A percentile compares a stretch with the other conserved stretches of the same genome.
These are phyloP conservation scores for Daldinia vernicosa DNA, from an alignment of 495 filamentous ascomycete genomes.

Conservation along the genomic window DNA sequence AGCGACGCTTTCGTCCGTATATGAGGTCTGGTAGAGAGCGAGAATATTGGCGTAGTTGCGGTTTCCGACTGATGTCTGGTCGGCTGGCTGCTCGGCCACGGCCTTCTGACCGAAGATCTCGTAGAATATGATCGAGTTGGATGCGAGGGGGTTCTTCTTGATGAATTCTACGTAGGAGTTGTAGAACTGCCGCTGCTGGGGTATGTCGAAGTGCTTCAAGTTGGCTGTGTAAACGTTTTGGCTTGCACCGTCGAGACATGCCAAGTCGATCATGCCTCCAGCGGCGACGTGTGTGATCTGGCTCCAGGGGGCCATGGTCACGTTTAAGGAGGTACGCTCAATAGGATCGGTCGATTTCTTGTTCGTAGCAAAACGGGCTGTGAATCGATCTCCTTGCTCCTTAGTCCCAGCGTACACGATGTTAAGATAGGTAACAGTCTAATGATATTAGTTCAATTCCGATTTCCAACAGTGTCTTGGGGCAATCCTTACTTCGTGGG, in stretches of 20 bases:
- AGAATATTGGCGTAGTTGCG: slow-evolving; percentile 44
- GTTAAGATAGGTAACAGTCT: slow-evolving; percentile 1
- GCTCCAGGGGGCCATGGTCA: slow-evolving; percentile 2
- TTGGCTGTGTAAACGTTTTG: not conserved
- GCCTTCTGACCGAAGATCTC: slow-evolving; percentile 50
- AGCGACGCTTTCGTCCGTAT: slow-evolving; percentile 34
- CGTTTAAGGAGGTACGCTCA: not conserved
- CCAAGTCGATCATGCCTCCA: not conserved
- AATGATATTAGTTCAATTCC: not conserved
- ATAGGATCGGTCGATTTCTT: not conserved
- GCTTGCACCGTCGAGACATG: not conserved
- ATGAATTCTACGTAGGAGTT: slow-evolving; percentile 11
- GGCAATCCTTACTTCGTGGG: not conserved
- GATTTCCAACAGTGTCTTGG: not conserved
- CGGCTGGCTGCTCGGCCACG: slow-evolving; percentile 30
- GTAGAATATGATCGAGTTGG: slow-evolving; percentile 42
- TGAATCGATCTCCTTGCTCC: not conserved
- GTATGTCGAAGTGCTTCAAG: not conserved
- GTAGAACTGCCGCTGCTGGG: slow-evolving; percentile 8
- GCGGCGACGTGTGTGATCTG: not conserved
- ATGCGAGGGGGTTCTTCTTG: slow-evolving; percentile 20
- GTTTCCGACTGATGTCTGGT: slow-evolving; percentile 26
- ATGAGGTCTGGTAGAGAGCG: slow-evolving; percentile 32
- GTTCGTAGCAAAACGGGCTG: slow-evolving; percentile 1
- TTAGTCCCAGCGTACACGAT: slow-evolving; percentile 2